These are phyloP conservation scores for Begonia peltatifolia DNA, from an alignment of 306 rosid species.

Conservation along the genomic window DNA sequence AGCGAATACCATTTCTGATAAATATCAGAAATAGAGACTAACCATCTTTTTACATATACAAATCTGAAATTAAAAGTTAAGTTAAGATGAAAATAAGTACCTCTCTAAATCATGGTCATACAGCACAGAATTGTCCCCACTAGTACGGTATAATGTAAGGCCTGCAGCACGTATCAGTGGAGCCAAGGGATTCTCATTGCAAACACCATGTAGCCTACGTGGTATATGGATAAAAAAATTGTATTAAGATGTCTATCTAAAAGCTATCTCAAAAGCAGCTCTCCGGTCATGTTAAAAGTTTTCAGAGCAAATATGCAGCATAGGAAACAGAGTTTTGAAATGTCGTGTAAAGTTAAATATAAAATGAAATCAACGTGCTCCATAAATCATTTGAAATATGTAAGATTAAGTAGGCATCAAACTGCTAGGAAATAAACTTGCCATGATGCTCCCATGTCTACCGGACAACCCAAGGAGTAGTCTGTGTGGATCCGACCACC, in stretches of 20 bases:
- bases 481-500: conserved; percentile 89
- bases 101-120: conserved; percentile 1
- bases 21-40: no score
- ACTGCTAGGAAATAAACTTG: conserved; percentile 4
- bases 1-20: no score
- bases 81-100: not conserved
- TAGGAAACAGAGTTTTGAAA: no score
- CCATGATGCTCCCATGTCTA: conserved; percentile 97
- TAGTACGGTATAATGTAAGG: not conserved
- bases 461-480: conserved; percentile 69
- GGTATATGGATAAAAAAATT: not conserved
- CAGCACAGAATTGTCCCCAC: not conserved
- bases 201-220: not conserved
- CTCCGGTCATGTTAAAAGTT: not conserved
- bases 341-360: no score
- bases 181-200: conserved; percentile 2
- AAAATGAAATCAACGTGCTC: no score
- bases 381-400: no score
- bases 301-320: no score
- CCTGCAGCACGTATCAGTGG: not conserved
- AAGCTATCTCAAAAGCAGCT: not conserved
- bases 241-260: not conserved
- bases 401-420: not conserved
- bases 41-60: no score
- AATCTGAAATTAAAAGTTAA: no score